A percentile compares a stretch with the other conserved stretches of the same genome.
Conservation (phyloP, 2,329 filamentous ascomycete species). For the Teratosphaeria zuluensis region DNA sequence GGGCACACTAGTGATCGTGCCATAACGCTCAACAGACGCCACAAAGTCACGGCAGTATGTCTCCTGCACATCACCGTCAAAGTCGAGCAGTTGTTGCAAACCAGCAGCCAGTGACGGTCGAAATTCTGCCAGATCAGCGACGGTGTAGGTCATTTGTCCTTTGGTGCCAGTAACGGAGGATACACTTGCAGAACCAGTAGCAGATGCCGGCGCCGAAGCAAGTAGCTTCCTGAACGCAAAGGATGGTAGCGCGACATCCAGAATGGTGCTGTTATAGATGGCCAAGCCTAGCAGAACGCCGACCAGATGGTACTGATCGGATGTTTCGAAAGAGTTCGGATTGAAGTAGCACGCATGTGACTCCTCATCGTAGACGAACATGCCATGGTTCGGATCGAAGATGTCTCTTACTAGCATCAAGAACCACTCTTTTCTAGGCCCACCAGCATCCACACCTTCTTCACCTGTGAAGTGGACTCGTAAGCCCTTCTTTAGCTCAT, state of each 20-base stretch:
- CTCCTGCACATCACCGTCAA: constrained; percentile 70
- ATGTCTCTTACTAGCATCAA: constrained; percentile 77
- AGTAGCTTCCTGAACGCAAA: constrained; percentile 85
- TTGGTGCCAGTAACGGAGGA: constrained; percentile 24
- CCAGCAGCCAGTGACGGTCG: constrained; percentile 66
- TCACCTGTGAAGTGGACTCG: constrained; percentile 79
- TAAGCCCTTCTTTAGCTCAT: constrained; percentile 84
- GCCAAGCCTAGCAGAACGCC: constrained; percentile 80
- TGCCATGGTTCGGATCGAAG: constrained; percentile 83
- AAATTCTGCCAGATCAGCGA: constrained; percentile 77
- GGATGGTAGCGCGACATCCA: constrained; percentile 78
- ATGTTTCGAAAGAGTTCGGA: constrained; percentile 77
- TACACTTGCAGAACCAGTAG: constrained; percentile 43
- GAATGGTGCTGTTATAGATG: constrained; percentile 89
- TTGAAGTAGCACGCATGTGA: constrained; percentile 92
- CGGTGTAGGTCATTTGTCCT: constrained; percentile 55
- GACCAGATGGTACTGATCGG: constrained; percentile 84
- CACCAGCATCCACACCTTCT: constrained; percentile 84
- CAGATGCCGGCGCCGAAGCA: constrained; percentile 58
- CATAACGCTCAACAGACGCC: constrained; percentile 67
- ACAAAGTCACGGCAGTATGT: constrained; percentile 78
- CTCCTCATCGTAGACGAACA: constrained; percentile 87
- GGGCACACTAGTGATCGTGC: constrained; percentile 54
- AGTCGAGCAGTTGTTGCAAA: constrained; percentile 67
- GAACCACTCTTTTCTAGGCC: constrained; percentile 91